A percentile compares a stretch with the other conserved stretches of the same genome.
Evolutionary conservation across 768 basidiomycete genomes (phyloP).

Genomic region (Trametes villosa): DNA sequence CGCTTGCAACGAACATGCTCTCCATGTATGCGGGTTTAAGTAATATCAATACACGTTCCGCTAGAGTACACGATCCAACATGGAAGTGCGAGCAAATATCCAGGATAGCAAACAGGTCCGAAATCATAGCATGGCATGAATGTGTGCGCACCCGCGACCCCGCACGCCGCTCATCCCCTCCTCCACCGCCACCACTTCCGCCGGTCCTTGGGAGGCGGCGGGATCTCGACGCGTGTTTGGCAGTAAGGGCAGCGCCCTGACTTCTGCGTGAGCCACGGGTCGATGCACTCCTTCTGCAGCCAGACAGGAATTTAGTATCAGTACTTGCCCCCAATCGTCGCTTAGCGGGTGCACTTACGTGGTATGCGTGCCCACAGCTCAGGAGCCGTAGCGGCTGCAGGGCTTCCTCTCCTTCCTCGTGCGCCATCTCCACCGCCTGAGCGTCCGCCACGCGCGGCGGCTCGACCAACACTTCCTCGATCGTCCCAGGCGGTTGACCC

Average conservation of each 20-base stretch:
- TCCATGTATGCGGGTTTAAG: too few species aligned
- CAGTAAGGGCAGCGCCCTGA: slow-evolving; percentile 22
- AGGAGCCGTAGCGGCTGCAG: slow-evolving; percentile 77
- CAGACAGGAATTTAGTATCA: neutral
- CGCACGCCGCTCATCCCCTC: neutral
- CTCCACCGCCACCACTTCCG: slow-evolving; percentile 5
- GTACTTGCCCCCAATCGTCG: too few species aligned
- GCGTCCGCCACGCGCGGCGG: slow-evolving; percentile 6
- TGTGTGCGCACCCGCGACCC: neutral
- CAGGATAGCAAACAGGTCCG: neutral
- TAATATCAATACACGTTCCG: neutral
- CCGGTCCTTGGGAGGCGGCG: neutral
- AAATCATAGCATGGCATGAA: neutral
- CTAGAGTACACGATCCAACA: neutral
- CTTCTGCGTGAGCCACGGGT: slow-evolving; percentile 22
- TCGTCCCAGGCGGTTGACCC: neutral
- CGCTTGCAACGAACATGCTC: too few species aligned
- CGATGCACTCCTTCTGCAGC: slow-evolving; percentile 20
- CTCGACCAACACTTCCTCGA: slow-evolving; percentile 12
- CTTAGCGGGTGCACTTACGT: too few species aligned
- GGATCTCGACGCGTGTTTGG: slow-evolving; percentile 9
- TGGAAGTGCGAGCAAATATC: neutral
- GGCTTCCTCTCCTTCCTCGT: slow-evolving; percentile 52
- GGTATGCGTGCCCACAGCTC: slow-evolving; percentile 86
- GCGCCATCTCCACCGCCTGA: slow-evolving; percentile 7